phyloP scores from a whole-genome alignment of 1,284 basidiomycete species.

The Boletellus sp. region DNA sequence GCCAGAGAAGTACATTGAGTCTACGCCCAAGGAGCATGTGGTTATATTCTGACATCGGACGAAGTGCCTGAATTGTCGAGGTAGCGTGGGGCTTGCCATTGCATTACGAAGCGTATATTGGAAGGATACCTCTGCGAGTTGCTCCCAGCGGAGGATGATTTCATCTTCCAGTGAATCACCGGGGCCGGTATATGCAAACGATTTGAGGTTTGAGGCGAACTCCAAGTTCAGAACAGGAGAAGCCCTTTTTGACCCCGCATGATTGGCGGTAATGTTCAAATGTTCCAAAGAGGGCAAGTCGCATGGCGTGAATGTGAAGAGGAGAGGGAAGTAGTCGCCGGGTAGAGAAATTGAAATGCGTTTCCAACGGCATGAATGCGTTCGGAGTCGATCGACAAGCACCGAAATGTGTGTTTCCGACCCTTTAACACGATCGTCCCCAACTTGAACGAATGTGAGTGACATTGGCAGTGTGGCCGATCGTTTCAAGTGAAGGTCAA shows the following conservation, averaged over 20 bases:
- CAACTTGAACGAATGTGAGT: too few species aligned
- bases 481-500: slow-evolving; percentile 12
- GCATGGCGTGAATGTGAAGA: slow-evolving; percentile 15
- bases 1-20: too few species aligned
- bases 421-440: too few species aligned
- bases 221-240: slow-evolving; percentile 10
- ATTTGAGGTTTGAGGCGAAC: slow-evolving; percentile 13
- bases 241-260: too few species aligned
- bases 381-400: slow-evolving; percentile 9
- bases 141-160: not conserved
- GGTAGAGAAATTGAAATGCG: slow-evolving; percentile 12
- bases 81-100: too few species aligned
- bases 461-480: slow-evolving; percentile 16
- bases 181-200: slow-evolving; percentile 14
- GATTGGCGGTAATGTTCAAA: too few species aligned
- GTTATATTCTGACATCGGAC: slow-evolving; percentile 15
- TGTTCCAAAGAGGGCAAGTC: slow-evolving; percentile 12
- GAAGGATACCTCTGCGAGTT: slow-evolving; percentile 14
- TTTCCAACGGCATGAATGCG: slow-evolving; percentile 16
- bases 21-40: slow-evolving; percentile 11
- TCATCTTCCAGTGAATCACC: not conserved
- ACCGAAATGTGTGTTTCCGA: not conserved
- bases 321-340: slow-evolving; percentile 5
- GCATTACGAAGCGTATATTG: too few species aligned
- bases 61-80: slow-evolving; percentile 2